Percentiles rank a stretch among this genome's conserved stretches.
These are phyloP conservation scores for Plectranthus barbatus DNA, from an alignment of 257 asterid genomes.

Conservation along the genomic window DNA sequence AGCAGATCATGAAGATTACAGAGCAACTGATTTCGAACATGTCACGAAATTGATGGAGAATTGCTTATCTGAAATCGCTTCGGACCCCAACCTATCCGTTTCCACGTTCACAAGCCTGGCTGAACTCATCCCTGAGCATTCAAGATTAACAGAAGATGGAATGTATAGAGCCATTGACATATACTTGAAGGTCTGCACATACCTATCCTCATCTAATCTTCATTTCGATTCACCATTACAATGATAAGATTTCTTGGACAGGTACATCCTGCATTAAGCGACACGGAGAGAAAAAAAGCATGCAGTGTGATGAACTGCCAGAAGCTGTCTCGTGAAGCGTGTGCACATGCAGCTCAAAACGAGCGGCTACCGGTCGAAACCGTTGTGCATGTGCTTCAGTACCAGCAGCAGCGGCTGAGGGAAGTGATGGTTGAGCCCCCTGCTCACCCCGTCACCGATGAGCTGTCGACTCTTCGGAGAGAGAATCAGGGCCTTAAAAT, in stretches of 20 bases:
- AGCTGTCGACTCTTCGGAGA: slow-evolving; percentile 31
- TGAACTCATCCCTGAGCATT: slow-evolving; percentile 60
- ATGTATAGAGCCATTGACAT: slow-evolving; percentile 84
- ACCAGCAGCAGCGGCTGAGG: slow-evolving; percentile 78
- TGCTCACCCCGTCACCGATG: slow-evolving; percentile 22
- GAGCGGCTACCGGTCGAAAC: slow-evolving; percentile 81
- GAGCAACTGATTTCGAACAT: slow-evolving; percentile 27
- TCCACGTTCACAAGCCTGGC: slow-evolving; percentile 48
- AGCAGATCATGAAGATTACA: slow-evolving; percentile 27
- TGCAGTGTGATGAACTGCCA: slow-evolving; percentile 90
- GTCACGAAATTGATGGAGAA: slow-evolving; percentile 65
- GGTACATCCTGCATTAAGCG: slow-evolving; percentile 83
- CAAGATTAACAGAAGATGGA: slow-evolving; percentile 69
- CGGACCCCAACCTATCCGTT: slow-evolving; percentile 53
- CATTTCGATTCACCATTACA: no score
- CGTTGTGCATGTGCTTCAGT: slow-evolving; percentile 76
- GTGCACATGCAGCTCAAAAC: slow-evolving; percentile 87
- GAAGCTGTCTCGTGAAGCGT: slow-evolving; percentile 80
- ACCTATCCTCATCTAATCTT: no score
- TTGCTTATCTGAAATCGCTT: slow-evolving; percentile 61
- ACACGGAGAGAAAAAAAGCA: slow-evolving; percentile 70
- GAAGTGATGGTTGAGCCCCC: slow-evolving; percentile 51
- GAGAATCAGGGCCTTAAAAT: slow-evolving; percentile 71
- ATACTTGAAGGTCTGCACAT: slow-evolving; percentile 56
- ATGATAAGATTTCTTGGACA: background rate